phyloP scores from a whole-genome alignment of 2,329 filamentous ascomycete genomes.

The Ophiosphaerella herpotricha region DNA sequence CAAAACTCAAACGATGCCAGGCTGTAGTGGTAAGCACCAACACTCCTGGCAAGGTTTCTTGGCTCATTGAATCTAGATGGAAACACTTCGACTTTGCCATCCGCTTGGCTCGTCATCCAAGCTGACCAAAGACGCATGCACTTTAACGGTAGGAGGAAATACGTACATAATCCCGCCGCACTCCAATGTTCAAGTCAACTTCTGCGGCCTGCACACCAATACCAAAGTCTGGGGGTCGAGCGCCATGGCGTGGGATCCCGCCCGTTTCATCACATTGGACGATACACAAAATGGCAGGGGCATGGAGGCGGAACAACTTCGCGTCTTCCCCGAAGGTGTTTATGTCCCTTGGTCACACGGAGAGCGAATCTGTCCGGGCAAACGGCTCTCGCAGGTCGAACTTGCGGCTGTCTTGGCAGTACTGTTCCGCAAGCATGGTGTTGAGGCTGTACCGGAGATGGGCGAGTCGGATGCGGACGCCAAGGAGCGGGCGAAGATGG shows the following conservation, averaged over 20 bases:
- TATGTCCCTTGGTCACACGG: slow-evolving; percentile 38
- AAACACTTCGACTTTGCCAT: slow-evolving; percentile 16
- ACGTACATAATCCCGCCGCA: slow-evolving; percentile 11
- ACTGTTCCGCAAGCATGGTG: slow-evolving; percentile 12
- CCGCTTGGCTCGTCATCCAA: slow-evolving; percentile 5
- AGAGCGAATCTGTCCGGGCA: slow-evolving; percentile 37
- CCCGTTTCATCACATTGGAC: background rate
- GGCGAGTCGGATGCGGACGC: background rate
- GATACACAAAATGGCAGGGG: background rate
- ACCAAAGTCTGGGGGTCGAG: slow-evolving; percentile 37
- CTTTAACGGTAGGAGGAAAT: slow-evolving; percentile 1
- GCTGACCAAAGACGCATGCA: slow-evolving; percentile 3
- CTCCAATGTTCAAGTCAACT: slow-evolving; percentile 4
- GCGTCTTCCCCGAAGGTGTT: background rate
- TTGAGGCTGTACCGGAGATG: background rate
- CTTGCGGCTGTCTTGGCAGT: slow-evolving; percentile 38
- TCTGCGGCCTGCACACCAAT: slow-evolving; percentile 28
- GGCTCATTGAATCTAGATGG: slow-evolving; percentile 26
- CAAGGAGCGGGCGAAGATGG: background rate
- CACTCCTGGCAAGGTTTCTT: too few relatives aligned
- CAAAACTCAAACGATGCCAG: background rate
- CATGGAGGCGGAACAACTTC: background rate
- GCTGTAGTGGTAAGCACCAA: background rate
- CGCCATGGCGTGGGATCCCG: slow-evolving; percentile 10
- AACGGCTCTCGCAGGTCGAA: slow-evolving; percentile 46